Evolutionary conservation across 2,329 filamentous ascomycete genomes (phyloP), one percentile per base, ranked within the genome.

Genomic region (Aspergillus candidus): DNA sequence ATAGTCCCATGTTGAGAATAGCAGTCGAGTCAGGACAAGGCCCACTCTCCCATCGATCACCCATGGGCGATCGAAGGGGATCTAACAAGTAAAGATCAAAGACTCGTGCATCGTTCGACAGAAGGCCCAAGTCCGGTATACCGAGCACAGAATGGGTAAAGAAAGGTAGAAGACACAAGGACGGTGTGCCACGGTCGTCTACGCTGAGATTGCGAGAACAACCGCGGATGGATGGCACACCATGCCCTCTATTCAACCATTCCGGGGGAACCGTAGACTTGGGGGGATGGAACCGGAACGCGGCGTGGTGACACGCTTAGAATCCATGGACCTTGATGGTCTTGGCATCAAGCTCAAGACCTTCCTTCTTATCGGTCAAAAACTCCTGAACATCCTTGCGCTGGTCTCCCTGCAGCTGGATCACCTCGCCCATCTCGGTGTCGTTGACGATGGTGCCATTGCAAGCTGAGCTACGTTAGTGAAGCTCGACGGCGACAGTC

Each of bases 381-480:
- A 97, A 98, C 68, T 96, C 89, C 72, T 94, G 87, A 70, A 96
- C 87, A 82, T 95, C 89, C 76, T 94, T 94, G 75, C 93, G 91
- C 79, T 98, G 93, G 72, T 98, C 93, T 65, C 93, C 93, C 75
- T 98, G 93, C 67, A 98, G 86, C 80, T 98, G 93, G 69, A 98
- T 96, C 80, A 97, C 91, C 79, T 97, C 90, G 70, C 91, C 91
- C 88, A 96, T 95, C 75, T 94, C 89, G 61, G 80, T 81, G 74
- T 97, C 91, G 68, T 82, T 82, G 73, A 97, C 90, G 72, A 97
- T 94, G 75, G 90, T 97, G 81, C 93, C 93, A 96, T 98, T 97
- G 88, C 91, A 97, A 73, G 93, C 91, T 88, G 52, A 13, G 5
- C 11, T 11, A 40, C 12, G 50, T 65, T 48, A 65, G 58, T 44